Evolutionary conservation across 2,329 filamentous ascomycete species (phyloP).

Genomic region (Exophiala mesophila): DNA sequence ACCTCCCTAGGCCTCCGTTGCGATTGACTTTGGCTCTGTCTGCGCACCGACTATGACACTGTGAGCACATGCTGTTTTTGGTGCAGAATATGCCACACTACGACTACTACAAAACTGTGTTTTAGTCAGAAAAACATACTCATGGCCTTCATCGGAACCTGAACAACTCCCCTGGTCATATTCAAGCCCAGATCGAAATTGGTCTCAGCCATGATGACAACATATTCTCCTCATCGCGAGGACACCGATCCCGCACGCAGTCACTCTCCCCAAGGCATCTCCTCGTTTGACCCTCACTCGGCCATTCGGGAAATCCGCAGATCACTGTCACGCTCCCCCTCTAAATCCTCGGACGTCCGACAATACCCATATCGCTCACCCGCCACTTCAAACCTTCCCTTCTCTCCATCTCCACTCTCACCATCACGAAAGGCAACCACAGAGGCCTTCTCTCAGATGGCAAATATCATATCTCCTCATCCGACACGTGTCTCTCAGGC

Average conservation of each 20-base stretch:
- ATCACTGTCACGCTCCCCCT: constrained; percentile 89
- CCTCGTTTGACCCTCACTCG: constrained; percentile 75
- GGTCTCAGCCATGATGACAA: constrained; percentile 39
- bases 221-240: constrained; percentile 46
- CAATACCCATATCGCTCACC: constrained; percentile 47
- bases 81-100: too few species aligned
- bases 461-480: constrained; percentile 47
- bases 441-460: constrained; percentile 49
- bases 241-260: constrained; percentile 75
- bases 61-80: too few species aligned
- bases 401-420: constrained; percentile 52
- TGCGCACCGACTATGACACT: too few species aligned
- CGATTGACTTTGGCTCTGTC: too few species aligned
- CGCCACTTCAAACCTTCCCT: constrained; percentile 47
- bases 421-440: constrained; percentile 52
- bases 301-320: constrained; percentile 78
- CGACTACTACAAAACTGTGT: neutral
- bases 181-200: neutral
- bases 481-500: constrained; percentile 63
- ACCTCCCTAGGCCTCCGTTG: too few species aligned
- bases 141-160: neutral
- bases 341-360: constrained; percentile 64
- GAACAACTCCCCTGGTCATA: neutral
- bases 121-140: neutral
- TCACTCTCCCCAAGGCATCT: constrained; percentile 76